These are phyloP conservation scores for Paecilomyces formosus DNA, from an alignment of 2,329 filamentous ascomycete genomes.

Conservation along the genomic window DNA sequence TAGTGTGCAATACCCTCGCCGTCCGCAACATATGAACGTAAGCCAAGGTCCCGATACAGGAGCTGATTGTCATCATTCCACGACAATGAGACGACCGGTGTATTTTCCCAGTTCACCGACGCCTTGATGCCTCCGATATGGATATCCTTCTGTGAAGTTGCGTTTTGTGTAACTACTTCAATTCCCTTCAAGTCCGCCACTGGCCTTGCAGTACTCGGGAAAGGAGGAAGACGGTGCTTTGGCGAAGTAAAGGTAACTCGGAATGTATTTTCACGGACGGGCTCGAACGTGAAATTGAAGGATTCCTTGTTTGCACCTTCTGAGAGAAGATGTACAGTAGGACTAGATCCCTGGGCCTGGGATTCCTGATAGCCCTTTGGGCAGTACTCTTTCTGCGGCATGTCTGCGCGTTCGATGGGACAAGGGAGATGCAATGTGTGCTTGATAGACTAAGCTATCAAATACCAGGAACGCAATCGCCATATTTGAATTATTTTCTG, in stretches of 20 bases:
- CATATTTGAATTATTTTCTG: neutral
- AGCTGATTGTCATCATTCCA: slow-evolving; percentile 44
- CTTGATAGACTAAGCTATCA: neutral
- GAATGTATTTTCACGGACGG: slow-evolving; percentile 56
- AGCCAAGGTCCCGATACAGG: slow-evolving; percentile 55
- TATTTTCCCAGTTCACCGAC: slow-evolving; percentile 51
- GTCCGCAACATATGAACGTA: slow-evolving; percentile 60
- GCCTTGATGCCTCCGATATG: slow-evolving; percentile 45
- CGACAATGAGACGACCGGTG: slow-evolving; percentile 52
- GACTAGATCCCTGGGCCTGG: slow-evolving; percentile 1
- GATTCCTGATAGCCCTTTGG: slow-evolving; percentile 26
- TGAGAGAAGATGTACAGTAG: slow-evolving; percentile 37
- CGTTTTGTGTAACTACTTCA: slow-evolving; percentile 18
- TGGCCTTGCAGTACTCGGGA: slow-evolving; percentile 51
- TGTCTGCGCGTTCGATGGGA: slow-evolving; percentile 13
- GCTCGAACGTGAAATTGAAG: slow-evolving; percentile 57
- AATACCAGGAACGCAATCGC: neutral
- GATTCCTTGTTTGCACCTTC: slow-evolving; percentile 27
- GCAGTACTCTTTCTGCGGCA: slow-evolving; percentile 45
- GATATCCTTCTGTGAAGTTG: slow-evolving; percentile 33
- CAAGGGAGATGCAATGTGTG: neutral
- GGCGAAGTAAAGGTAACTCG: slow-evolving; percentile 59
- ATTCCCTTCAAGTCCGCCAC: slow-evolving; percentile 25
- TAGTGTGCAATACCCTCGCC: slow-evolving; percentile 58
- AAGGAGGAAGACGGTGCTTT: slow-evolving; percentile 57